Evolutionary conservation across 1,139 yeast species (phyloP), one percentile per base, ranked within the genome.

Genomic region (Sugiyamaella japonica): DNA sequence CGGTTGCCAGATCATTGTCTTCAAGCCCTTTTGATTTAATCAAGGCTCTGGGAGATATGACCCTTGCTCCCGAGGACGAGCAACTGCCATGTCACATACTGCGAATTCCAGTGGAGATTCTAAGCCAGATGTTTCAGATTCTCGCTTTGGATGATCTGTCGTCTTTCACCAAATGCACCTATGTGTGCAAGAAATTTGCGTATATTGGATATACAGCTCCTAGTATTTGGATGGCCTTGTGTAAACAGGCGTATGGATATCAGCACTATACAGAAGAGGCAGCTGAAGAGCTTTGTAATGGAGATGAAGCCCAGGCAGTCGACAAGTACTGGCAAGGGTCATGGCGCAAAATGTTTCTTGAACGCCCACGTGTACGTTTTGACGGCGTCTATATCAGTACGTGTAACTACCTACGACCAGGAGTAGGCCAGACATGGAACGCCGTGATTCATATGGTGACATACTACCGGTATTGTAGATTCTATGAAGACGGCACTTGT

Each of bases 331-430:
- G 62, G 56, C 55, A 66, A 41, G 64, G 63, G 25, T 64, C 70
- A 31, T 76, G 76, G 76, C 64, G 70, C 32, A 56, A 56, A 16
- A 71, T 75, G 76, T 74, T 73, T 48, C 58, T 66, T 17, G 70
- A 77, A 43, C 70, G 88, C 36, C 97, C 98, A 0, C 85, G 85
- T 63, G 64, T 91, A 20, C 85, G 91, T 64, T 89, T 82, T 67
- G 75, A 82, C 50, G 99, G 99, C 1, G 79, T 90, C 38, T 93
- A 91, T 66, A 87, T 93, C 31, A 84, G 95, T 63, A 88, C 86
- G 10, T 86, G 93, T 52, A 86, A 88, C 59, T 91, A 89, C 69
- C 80, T 87, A 61, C 79, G 95, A 56, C 88, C 88, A 65, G 96
- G 97, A 50, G 83, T 86, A 1, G 77, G 79, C 78, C 79, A 76